These are phyloP conservation scores for Colletotrichum sp. DNA, from an alignment of 2,329 filamentous ascomycete species.

Conservation along the genomic window DNA sequence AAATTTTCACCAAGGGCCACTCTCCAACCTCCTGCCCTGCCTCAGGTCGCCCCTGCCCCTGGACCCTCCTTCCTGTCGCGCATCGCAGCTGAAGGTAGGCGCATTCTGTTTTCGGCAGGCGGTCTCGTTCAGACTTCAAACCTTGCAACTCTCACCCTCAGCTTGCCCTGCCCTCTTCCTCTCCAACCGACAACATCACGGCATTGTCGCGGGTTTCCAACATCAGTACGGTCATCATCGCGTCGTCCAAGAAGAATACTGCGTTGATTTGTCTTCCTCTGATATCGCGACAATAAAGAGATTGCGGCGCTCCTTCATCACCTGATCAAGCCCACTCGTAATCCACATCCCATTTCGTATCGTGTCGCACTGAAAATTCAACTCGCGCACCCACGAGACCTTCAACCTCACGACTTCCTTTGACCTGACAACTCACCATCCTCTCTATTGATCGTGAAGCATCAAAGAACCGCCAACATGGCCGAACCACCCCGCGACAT, in stretches of 20 bases:
- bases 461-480: slow-evolving; percentile 29
- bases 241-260: not conserved
- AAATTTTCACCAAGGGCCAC: not conserved
- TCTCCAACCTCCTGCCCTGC: not conserved
- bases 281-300: not conserved
- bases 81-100: not conserved
- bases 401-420: not conserved
- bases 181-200: not conserved
- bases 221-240: not conserved
- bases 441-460: not conserved
- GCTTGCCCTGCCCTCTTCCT: not conserved
- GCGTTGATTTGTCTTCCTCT: not conserved
- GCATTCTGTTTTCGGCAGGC: slow-evolving; percentile 17
- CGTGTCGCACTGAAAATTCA: slow-evolving; percentile 14
- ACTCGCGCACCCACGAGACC: not conserved
- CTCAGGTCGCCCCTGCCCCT: not conserved
- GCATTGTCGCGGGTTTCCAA: not conserved
- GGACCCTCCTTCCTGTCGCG: not conserved
- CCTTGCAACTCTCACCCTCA: not conserved
- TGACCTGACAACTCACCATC: not conserved
- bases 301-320: slow-evolving; percentile 2
- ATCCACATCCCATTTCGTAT: not conserved
- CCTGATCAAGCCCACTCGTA: slow-evolving; percentile 14
- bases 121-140: slow-evolving; percentile 17
- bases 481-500: slow-evolving; percentile 45